Evolutionary conservation across 164 flowering plant genomes (phyloP), one percentile per base, ranked within the genome.

Genomic region (Annona cherimola): DNA sequence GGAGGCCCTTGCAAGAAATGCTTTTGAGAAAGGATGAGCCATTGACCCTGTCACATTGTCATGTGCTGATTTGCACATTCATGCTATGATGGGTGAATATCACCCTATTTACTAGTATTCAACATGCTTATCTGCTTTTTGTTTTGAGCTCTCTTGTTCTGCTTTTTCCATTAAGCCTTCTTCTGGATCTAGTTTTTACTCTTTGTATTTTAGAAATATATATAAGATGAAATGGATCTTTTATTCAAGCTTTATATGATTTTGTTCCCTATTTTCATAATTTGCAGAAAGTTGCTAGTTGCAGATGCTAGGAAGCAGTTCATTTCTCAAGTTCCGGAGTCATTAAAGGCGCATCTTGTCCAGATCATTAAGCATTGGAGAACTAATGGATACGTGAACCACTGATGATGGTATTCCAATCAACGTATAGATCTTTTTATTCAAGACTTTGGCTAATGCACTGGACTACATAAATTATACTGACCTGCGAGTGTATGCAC

Each of bases 271-370:
- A 20, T 60, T 5, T 69, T 78, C 0, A 5, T 72, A 65, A 67
- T 39, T 55, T 79, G 83, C 88, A 93, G 98, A 90, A 81, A 80
- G 69, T 50, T 45, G 76, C 73, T 93, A 82, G 88, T 90, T 65
- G 73, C 76, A 5, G 93, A 86, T 63, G 91, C 92, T 41, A 87
- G 82, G 81, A 26, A 71, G 68, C 66, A 71, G 39, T 90, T 84
- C 68, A 60, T 80, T 63, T 72, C 93, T 40, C 86, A 85, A 79
- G 77, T 93, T 60, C 98, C 98, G 0, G 86, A 86, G 66, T 83
- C 89, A 44, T 71, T 93, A 84, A 93, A 90, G 81, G 84, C 69
- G 73, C 78, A 78, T 39, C 84, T 93, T 45, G 74, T 93, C 63
- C 44, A 78, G 57, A 74, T 76, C 80, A 65, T 80, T 85, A 77